Base-by-base conservation (phyloP, 345 rosid genomes). In the Linum lewisii region DNA sequence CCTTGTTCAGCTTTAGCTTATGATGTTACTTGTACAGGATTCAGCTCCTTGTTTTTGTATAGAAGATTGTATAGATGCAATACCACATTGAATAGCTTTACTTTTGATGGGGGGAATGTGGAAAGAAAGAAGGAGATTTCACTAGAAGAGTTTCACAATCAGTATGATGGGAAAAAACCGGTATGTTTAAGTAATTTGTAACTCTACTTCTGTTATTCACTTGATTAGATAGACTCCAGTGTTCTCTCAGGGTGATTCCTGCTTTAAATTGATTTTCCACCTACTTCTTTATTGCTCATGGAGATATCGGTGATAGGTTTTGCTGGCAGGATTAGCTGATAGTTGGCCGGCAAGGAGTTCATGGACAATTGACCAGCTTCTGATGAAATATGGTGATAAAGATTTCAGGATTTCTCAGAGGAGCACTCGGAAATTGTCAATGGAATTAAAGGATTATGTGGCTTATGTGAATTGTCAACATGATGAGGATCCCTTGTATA, bases 401-500 rank as follows among this genome's bases (percentile, higher is more conserved):
- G 55, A 77, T 4, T 88, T 92, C 78, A 88, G 66, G 75, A 88
- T 88, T 63, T 92, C 98, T 68, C 95, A 92, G 74, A 83, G 84
- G 78, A 81, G 88, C 74, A 70, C 84, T 14, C 61, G 57, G 53
- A 86, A 79, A 60, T 51, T 86, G 24, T 75, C 79, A 29, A 88
- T 92, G 90, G 80, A 83, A 68, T 79, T 88, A 57, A 86, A 75
- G 76, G 96, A 88, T 78, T 92, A 92, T 68, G 77, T 84, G 56
- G 73, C 90, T 1, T 92, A 92, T 71, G 81, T 74, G 75, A 80
- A 83, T 53, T 21, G 63, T 66, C 98, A 92, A 77, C 84, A 76
- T 70, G 98, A 92, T 74, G 98, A 92, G 77, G 96, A 92, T 77
- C 98, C 98, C 22, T 76, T 92, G 24, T 92, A 92, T 71, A 85